phyloP scores from a whole-genome alignment of 345 rosid species.

The Mangifera indica region DNA sequence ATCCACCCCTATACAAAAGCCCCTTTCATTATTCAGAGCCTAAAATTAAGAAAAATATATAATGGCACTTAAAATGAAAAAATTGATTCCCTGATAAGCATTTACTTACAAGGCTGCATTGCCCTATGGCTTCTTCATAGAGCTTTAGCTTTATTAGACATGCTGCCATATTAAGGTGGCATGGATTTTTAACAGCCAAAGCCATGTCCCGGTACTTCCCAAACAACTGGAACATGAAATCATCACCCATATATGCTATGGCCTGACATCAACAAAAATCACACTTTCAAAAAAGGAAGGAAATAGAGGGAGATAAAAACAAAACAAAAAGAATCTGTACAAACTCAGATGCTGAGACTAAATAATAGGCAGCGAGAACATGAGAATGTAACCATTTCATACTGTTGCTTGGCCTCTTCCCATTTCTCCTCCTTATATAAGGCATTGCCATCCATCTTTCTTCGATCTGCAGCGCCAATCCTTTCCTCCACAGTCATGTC shows the following conservation, averaged over 20 bases:
- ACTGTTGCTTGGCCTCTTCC: conserved; percentile 96
- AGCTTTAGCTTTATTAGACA: conserved; percentile 83
- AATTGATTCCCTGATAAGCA: background rate
- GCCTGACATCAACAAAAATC: conserved; percentile 48
- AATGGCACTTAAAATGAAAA: background rate
- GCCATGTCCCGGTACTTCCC: conserved; percentile 98
- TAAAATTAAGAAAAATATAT: background rate
- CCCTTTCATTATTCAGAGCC: background rate
- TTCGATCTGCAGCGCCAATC: conserved; percentile 85
- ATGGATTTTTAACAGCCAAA: conserved; percentile 95
- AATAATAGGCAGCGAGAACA: conserved; percentile 23
- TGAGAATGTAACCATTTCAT: conserved; percentile 78
- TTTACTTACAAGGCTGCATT: conserved; percentile 70
- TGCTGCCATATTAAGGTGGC: conserved; percentile 91
- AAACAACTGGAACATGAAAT: conserved; percentile 95
- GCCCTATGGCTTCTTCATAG: conserved; percentile 80
- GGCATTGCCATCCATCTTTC: conserved; percentile 92
- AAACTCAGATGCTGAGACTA: background rate
- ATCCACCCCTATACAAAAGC: too few species aligned
- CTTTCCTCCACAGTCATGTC: conserved; percentile 99
- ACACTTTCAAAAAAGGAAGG: conserved; percentile 21
- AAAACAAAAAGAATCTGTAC: conserved; percentile 8
- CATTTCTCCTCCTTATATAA: conserved; percentile 74
- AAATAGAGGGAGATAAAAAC: background rate
- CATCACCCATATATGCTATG: conserved; percentile 90